These are phyloP conservation scores for Chrysoporthe puriensis DNA, from an alignment of 2,329 filamentous ascomycete genomes.

Conservation along the genomic window DNA sequence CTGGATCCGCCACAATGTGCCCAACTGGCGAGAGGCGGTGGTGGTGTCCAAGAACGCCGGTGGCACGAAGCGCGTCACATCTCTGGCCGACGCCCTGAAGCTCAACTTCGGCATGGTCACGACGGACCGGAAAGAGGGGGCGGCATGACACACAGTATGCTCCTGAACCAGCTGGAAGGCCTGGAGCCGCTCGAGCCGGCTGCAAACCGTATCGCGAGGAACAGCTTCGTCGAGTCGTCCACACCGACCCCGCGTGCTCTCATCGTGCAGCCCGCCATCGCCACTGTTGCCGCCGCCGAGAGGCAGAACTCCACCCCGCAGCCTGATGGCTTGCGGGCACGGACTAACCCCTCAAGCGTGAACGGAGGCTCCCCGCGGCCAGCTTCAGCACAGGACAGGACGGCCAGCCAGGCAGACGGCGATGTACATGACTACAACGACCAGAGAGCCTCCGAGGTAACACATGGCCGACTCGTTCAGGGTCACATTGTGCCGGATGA, in stretches of 20 bases:
- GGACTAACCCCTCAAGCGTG: slow-evolving; percentile 34
- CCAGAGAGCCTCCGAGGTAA: slow-evolving; percentile 83
- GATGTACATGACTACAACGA: slow-evolving; percentile 67
- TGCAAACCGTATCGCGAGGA: slow-evolving; percentile 29
- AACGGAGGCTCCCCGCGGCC: slow-evolving; percentile 33
- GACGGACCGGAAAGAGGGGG: slow-evolving; percentile 71
- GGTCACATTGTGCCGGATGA: slow-evolving; percentile 96
- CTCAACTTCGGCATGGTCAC: slow-evolving; percentile 97
- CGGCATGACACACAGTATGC: slow-evolving; percentile 78
- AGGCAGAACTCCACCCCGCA: slow-evolving; percentile 49
- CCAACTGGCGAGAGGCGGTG: slow-evolving; percentile 86
- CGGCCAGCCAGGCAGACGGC: slow-evolving; percentile 44
- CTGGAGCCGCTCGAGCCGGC: slow-evolving; percentile 44
- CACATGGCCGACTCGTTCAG: slow-evolving; percentile 86
- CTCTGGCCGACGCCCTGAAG: slow-evolving; percentile 91
- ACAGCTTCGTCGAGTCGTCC: slow-evolving; percentile 32
- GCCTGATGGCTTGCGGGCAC: slow-evolving; percentile 37
- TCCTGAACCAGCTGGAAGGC: slow-evolving; percentile 70
- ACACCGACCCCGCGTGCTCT: slow-evolving; percentile 36
- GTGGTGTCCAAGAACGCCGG: slow-evolving; percentile 98
- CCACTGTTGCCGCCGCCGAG: slow-evolving; percentile 42
- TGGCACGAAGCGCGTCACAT: slow-evolving; percentile 95
- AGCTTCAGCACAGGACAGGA: slow-evolving; percentile 40
- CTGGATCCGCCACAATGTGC: slow-evolving; percentile 90
- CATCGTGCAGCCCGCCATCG: slow-evolving; percentile 30